Conservation (phyloP, 2,329 filamentous ascomycete species). For the Phoma sp. region DNA sequence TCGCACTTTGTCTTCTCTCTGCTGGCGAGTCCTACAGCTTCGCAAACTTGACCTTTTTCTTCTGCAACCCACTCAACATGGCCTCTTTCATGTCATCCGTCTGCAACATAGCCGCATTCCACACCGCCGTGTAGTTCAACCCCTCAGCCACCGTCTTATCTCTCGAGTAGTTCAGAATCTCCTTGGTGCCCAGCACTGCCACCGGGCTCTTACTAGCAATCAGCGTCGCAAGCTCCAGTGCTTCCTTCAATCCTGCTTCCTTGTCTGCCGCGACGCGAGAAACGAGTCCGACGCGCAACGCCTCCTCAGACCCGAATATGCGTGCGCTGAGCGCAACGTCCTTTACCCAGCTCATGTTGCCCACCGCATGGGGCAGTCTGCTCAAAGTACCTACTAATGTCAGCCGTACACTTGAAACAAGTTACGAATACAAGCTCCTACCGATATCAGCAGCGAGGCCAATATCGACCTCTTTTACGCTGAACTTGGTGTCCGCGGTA, state of each 20-base stretch:
- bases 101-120: constrained; percentile 87
- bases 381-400: background rate
- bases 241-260: constrained; percentile 56
- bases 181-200: constrained; percentile 86
- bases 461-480: constrained; percentile 84
- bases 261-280: constrained; percentile 68
- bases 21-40: constrained; percentile 66
- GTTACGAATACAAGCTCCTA: constrained; percentile 62
- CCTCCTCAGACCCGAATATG: constrained; percentile 72
- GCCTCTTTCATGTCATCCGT: constrained; percentile 77
- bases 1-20: too few species aligned
- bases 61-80: constrained; percentile 77
- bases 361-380: constrained; percentile 74
- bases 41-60: constrained; percentile 80
- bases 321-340: constrained; percentile 77
- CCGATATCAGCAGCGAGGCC: constrained; percentile 81
- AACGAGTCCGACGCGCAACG: constrained; percentile 72
- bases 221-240: constrained; percentile 66
- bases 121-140: constrained; percentile 81
- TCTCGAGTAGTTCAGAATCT: constrained; percentile 80
- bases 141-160: constrained; percentile 80
- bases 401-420: background rate
- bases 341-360: constrained; percentile 77
- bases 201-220: constrained; percentile 86
- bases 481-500: constrained; percentile 65